Evolutionary conservation across 2,329 filamentous ascomycete species (phyloP).

Genomic region (Penicillium fuscoglaucum): DNA sequence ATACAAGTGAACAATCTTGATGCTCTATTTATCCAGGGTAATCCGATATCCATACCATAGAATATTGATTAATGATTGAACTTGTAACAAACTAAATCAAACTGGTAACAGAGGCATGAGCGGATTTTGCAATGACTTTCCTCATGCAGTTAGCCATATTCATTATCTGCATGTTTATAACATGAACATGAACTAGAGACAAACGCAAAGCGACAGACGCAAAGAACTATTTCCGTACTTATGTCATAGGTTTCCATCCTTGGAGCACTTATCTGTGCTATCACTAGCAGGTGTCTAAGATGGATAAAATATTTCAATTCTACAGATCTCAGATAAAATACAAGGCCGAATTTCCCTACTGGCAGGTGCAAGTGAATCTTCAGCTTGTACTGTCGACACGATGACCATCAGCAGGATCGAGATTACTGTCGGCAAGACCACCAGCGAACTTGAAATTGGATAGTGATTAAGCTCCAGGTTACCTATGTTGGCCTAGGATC

Average conservation of each 20-base stretch:
- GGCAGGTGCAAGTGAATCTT: too few species aligned
- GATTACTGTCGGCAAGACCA: not conserved
- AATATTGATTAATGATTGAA: too few species aligned
- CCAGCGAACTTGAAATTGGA: not conserved
- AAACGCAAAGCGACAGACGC: too few species aligned
- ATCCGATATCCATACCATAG: not conserved
- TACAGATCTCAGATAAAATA: too few species aligned
- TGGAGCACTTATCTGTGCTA: not conserved
- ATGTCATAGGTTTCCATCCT: not conserved
- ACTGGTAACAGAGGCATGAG: not conserved
- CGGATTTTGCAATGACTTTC: too few species aligned
- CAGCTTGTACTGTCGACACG: too few species aligned
- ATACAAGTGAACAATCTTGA: not conserved
- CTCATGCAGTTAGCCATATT: not conserved
- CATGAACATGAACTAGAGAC: not conserved
- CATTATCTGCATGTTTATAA: not conserved
- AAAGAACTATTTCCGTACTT: not conserved
- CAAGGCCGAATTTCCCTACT: too few species aligned
- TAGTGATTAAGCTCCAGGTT: too few species aligned
- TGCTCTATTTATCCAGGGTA: too few species aligned
- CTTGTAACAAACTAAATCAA: not conserved
- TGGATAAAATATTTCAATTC: not conserved
- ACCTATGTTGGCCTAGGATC: too few species aligned
- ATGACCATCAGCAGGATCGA: not conserved
- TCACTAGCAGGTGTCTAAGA: not conserved